Conservation (phyloP, 2,329 filamentous ascomycete genomes). For the Botrytis pseudocinerea region DNA sequence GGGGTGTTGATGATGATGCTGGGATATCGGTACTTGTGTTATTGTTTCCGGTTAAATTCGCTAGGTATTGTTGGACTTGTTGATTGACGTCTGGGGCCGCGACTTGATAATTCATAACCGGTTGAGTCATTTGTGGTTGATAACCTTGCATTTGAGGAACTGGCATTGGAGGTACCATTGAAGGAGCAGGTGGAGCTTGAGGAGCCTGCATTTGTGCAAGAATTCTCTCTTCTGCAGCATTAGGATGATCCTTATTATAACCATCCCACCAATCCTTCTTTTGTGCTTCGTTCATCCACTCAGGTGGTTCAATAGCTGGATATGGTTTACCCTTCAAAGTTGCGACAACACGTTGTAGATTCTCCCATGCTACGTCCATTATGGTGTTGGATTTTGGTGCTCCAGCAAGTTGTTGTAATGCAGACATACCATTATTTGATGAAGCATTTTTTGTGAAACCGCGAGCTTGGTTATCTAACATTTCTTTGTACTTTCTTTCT, state of each 20-base stretch:
- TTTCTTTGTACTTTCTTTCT: constrained; percentile 29
- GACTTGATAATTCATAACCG: constrained; percentile 23
- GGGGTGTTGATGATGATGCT: constrained; percentile 14
- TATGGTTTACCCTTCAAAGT: constrained; percentile 49
- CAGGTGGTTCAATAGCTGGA: constrained; percentile 53
- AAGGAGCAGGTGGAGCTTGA: constrained; percentile 33
- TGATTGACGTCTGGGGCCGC: constrained; percentile 31
- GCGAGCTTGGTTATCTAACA: constrained; percentile 23
- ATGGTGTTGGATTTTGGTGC: constrained; percentile 9
- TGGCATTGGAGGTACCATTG: constrained; percentile 28
- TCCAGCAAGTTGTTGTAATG: constrained; percentile 30
- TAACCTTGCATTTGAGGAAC: constrained; percentile 28
- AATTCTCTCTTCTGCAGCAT: constrained; percentile 40
- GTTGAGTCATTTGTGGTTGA: constrained; percentile 26
- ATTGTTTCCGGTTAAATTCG: constrained; percentile 33
- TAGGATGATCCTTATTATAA: constrained; percentile 44
- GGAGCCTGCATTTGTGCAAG: constrained; percentile 33
- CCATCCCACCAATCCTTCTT: constrained; percentile 56
- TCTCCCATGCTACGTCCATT: constrained; percentile 32
- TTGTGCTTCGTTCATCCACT: constrained; percentile 52
- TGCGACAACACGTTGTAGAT: constrained; percentile 37
- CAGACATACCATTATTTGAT: constrained; percentile 26
- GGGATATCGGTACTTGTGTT: not conserved
- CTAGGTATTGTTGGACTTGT: constrained; percentile 36
- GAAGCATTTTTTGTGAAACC: constrained; percentile 14